phyloP scores from a whole-genome alignment of 805 yeast species.

The Jamesozyma rosinii region DNA sequence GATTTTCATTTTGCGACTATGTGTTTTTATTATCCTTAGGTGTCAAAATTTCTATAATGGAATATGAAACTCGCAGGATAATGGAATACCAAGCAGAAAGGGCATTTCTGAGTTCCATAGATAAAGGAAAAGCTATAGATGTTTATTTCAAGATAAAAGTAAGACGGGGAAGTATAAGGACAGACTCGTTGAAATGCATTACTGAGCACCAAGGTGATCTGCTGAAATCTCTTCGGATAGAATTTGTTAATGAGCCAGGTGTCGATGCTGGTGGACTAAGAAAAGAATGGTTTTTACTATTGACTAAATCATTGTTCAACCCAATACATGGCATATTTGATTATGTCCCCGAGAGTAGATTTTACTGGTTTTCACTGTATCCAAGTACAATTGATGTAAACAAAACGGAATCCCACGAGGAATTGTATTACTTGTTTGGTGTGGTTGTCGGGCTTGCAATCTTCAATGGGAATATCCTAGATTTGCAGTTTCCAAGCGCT shows the following conservation, averaged over 20 bases:
- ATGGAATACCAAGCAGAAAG: conserved; percentile 87
- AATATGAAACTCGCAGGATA: conserved; percentile 66
- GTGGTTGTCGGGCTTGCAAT: conserved; percentile 83
- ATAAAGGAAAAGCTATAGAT: conserved; percentile 50
- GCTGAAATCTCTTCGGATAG: conserved; percentile 66
- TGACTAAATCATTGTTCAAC: conserved; percentile 61
- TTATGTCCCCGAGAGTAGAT: conserved; percentile 57
- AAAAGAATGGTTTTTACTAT: conserved; percentile 84
- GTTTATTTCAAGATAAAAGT: conserved; percentile 62
- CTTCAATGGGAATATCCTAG: conserved; percentile 80
- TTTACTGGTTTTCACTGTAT: conserved; percentile 63
- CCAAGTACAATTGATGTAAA: conserved; percentile 31
- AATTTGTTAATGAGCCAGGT: conserved; percentile 83
- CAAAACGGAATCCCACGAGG: conserved; percentile 24
- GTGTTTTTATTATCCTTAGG: conserved; percentile 80
- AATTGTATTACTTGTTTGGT: conserved; percentile 70
- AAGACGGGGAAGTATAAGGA: conserved; percentile 55
- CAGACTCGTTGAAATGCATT: conserved; percentile 64
- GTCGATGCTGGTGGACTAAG: conserved; percentile 91
- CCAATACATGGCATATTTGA: conserved; percentile 59
- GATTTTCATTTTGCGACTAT: conserved; percentile 57
- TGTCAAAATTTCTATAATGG: conserved; percentile 69
- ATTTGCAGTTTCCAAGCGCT: conserved; percentile 65
- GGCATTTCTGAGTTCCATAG: conserved; percentile 70
- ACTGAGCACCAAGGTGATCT: conserved; percentile 49